These are phyloP conservation scores for Alternaria postmessia DNA, from an alignment of 2,329 filamentous ascomycete genomes.

Conservation along the genomic window DNA sequence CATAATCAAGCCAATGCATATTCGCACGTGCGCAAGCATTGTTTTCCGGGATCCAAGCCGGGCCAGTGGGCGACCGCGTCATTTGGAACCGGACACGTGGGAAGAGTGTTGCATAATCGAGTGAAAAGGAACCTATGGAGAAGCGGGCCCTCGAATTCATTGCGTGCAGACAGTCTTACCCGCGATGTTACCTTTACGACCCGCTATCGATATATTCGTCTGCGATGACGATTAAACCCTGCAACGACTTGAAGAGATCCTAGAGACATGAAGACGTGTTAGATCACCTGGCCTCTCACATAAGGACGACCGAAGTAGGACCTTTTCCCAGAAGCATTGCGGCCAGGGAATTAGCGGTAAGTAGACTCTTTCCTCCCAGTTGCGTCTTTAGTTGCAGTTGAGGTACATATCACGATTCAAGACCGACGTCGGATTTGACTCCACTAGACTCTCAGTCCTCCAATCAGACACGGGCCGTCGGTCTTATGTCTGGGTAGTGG, in stretches of 20 bases:
- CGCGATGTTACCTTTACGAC: not conserved
- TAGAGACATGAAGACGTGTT: not conserved
- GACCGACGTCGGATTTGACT: conserved; percentile 16
- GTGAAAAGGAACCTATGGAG: conserved; percentile 2
- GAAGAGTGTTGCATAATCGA: not conserved
- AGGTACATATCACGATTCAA: conserved; percentile 13
- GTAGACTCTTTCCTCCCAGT: not conserved
- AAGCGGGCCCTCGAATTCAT: not conserved
- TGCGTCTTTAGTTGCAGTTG: conserved; percentile 8
- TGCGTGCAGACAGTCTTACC: not conserved
- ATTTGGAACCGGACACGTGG: conserved; percentile 1
- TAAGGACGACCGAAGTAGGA: conserved; percentile 2
- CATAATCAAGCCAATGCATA: not conserved
- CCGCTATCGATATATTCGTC: not conserved
- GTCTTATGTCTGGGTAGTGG: not conserved
- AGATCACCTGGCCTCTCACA: not conserved
- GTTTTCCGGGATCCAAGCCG: not conserved
- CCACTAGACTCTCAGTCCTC: not conserved
- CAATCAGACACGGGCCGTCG: conserved; percentile 5
- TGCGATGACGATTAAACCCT: conserved; percentile 6
- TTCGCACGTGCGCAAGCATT: not conserved
- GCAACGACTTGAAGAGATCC: not conserved
- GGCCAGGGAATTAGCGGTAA: not conserved
- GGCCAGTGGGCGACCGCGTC: not conserved
- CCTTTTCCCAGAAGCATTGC: not conserved